Base-by-base conservation (phyloP, 192 early-diverging fungal genomes). In the Backusella westeae region DNA sequence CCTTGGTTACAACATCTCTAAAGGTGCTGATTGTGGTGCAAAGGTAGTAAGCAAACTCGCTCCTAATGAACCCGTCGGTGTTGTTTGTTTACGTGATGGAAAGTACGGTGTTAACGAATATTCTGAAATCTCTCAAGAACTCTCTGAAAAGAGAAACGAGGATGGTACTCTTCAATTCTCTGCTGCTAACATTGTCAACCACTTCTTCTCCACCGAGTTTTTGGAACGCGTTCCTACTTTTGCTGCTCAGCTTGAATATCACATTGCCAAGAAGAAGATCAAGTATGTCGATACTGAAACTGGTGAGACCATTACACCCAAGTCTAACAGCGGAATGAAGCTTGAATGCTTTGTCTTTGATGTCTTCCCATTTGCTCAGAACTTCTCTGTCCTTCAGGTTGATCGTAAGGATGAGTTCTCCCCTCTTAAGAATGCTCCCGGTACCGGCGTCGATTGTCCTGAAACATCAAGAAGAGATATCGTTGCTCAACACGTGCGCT, bases 271-370 rank as follows among this genome's bases (percentile, higher is more conserved):
- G 81, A 99, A 99, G 89, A 99, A 99, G 91, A 98, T 99, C 87
- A 95, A 94, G 86, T 89, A 92, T 80, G 81, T 95, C 32, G 94
- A 98, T 75, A 70, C 90, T n/a, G 83, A 85, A 38, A 89, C 93
- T 8, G 96, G 96, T 53, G 88, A 90, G 74, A 72, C 82, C 34
- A 77, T 94, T 53, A 76, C 82, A 0, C 98, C 98, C 26, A 89
- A 85, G 52, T 90, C 90, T 75, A 90, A 91, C 82, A 98, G 97
- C 78, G 98, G 97, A 65, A 96, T 99, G 90, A 99, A 99, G 86
- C 90, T 99, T 15, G 98, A 99, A 87, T 89, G 96, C 78, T 99
- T 99, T 85, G 97, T 99, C 53, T 99, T 99, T 92, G 98, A 99
- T 83, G 97, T 99, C 12, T 96, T 99, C 84, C 97, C 98, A 32